Conservation (phyloP, 2,329 filamentous ascomycete genomes). For the Fusarium sp. region DNA sequence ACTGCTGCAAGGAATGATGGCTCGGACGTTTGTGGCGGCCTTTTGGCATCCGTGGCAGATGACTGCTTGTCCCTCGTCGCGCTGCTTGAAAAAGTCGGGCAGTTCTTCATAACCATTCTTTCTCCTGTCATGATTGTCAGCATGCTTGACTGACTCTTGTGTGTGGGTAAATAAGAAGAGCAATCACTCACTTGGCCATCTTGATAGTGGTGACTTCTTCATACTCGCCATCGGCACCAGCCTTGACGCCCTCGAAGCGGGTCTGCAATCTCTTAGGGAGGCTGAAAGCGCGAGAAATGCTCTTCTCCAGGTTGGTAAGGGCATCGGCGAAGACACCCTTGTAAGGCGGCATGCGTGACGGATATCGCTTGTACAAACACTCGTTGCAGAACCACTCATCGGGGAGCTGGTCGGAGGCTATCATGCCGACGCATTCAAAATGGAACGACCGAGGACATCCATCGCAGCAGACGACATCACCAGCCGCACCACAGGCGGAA, state of each 20-base stretch:
- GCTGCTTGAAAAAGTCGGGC: slow-evolving; percentile 73
- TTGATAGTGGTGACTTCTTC: slow-evolving; percentile 71
- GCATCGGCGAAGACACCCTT: slow-evolving; percentile 69
- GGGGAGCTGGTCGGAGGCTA: slow-evolving; percentile 71
- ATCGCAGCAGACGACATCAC: slow-evolving; percentile 92
- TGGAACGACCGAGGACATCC: slow-evolving; percentile 91
- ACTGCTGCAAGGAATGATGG: slow-evolving; percentile 86
- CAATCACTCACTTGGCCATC: slow-evolving; percentile 67
- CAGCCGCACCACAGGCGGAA: slow-evolving; percentile 82
- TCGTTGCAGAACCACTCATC: slow-evolving; percentile 88
- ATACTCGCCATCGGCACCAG: slow-evolving; percentile 81
- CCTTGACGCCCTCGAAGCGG: slow-evolving; percentile 81
- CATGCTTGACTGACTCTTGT: not conserved
- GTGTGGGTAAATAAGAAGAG: not conserved
- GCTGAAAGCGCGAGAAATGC: slow-evolving; percentile 75
- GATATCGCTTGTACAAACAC: slow-evolving; percentile 64
- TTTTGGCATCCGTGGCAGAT: slow-evolving; percentile 80
- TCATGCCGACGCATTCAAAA: slow-evolving; percentile 86
- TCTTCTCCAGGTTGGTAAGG: slow-evolving; percentile 70
- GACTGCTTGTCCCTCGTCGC: slow-evolving; percentile 79
- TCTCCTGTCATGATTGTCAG: slow-evolving; percentile 51
- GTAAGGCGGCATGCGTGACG: slow-evolving; percentile 56
- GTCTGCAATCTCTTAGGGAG: slow-evolving; percentile 77
- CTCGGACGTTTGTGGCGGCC: slow-evolving; percentile 66
- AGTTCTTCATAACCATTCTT: slow-evolving; percentile 67